phyloP scores from a whole-genome alignment of 306 rosid species.

The Cyclanthera cordifolia region DNA sequence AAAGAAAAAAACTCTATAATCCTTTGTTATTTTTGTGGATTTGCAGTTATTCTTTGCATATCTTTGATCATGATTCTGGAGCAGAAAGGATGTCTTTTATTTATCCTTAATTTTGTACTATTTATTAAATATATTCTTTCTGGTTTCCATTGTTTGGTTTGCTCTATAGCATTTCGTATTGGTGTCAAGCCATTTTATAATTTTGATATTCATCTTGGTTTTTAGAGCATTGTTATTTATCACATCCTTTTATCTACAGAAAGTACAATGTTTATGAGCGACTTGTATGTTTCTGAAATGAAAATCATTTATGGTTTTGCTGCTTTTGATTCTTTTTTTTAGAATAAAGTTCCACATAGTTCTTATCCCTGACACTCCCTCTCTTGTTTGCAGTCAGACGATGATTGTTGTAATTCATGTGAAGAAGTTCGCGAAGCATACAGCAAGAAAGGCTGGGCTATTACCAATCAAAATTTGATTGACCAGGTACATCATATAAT shows the following conservation, averaged over 20 bases:
- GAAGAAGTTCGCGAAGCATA: conserved; percentile 92
- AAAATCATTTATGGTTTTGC: conserved; percentile 1
- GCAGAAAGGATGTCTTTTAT: too few relatives aligned
- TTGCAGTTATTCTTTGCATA: neutral
- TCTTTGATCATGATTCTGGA: neutral
- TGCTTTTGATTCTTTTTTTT: neutral
- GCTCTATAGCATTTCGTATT: neutral
- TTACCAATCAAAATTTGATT: conserved; percentile 67
- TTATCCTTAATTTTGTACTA: neutral
- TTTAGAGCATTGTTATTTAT: conserved; percentile 3
- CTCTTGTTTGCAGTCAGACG: conserved; percentile 58
- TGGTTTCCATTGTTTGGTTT: neutral
- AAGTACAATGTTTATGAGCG: neutral
- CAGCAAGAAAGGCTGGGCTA: conserved; percentile 80
- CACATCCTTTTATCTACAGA: neutral
- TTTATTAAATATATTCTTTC: neutral
- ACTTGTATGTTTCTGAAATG: neutral
- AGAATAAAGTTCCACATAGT: neutral
- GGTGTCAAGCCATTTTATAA: neutral
- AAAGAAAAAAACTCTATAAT: too few relatives aligned
- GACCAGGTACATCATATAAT: conserved; percentile 48
- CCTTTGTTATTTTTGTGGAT: neutral
- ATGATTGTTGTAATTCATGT: conserved; percentile 75
- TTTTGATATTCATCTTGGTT: neutral
- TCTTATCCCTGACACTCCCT: conserved; percentile 4